These are phyloP conservation scores for Ophiostoma ulmi DNA, from an alignment of 2,329 filamentous ascomycete genomes.

Conservation along the genomic window DNA sequence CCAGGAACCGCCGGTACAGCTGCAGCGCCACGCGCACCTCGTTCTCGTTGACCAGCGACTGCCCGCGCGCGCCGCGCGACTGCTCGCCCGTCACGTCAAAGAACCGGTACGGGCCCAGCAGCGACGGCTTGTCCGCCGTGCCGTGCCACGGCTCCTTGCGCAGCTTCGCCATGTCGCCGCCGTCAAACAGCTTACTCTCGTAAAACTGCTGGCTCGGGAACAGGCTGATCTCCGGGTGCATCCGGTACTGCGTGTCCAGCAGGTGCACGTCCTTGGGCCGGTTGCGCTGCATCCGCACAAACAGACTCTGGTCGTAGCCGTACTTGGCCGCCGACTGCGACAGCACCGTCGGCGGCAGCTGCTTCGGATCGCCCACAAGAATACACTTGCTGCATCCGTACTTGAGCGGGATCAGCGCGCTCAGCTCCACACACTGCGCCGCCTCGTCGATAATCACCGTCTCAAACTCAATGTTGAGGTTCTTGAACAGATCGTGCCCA, in stretches of 20 bases:
- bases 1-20: slow-evolving; percentile 70
- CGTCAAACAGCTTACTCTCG: slow-evolving; percentile 79
- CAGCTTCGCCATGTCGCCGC: slow-evolving; percentile 71
- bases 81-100: slow-evolving; percentile 93
- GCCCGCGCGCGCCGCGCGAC: slow-evolving; percentile 71
- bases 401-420: slow-evolving; percentile 91
- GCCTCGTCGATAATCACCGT: slow-evolving; percentile 98
- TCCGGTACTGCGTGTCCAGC: slow-evolving; percentile 96
- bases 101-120: slow-evolving; percentile 91
- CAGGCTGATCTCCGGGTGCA: slow-evolving; percentile 92
- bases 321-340: slow-evolving; percentile 88
- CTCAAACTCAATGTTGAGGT: slow-evolving; percentile 91
- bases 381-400: slow-evolving; percentile 97
- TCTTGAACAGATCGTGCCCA: slow-evolving; percentile 96
- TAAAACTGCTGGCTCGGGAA: slow-evolving; percentile 94
- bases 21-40: slow-evolving; percentile 83
- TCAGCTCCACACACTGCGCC: slow-evolving; percentile 95
- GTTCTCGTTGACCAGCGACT: slow-evolving; percentile 82
- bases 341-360: slow-evolving; percentile 90
- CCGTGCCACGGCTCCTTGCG: slow-evolving; percentile 80
- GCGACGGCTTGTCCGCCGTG: slow-evolving; percentile 45
- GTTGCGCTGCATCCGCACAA: slow-evolving; percentile 96
- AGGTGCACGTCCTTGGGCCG: slow-evolving; percentile 83
- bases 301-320: slow-evolving; percentile 95
- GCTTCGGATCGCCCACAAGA: slow-evolving; percentile 94